Percentiles rank a stretch among this genome's conserved stretches.
Conservation (phyloP, 345 rosid genomes). For the Adansonia digitata region DNA sequence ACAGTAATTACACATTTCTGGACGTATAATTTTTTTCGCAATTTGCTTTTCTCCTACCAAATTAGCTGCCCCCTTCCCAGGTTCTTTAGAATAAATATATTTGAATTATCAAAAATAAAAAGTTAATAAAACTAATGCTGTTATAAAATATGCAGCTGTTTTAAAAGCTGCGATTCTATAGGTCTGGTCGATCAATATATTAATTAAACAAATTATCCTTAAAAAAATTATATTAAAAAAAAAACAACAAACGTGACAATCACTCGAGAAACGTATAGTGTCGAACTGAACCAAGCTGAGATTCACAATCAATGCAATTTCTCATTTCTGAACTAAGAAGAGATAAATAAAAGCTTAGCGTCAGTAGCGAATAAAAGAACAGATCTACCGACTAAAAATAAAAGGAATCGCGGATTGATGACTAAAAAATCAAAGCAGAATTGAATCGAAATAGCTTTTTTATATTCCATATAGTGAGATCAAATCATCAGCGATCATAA, state of each 20-base stretch:
- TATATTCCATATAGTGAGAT: not conserved
- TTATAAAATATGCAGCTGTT: not conserved
- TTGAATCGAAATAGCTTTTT: not conserved
- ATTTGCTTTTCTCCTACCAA: too few relatives aligned
- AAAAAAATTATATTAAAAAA: too few relatives aligned
- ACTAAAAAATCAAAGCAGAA: not conserved
- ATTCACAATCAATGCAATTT: not conserved
- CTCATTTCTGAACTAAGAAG: not conserved
- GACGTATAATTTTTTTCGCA: too few relatives aligned
- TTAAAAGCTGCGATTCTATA: not conserved
- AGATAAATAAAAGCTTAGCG: not conserved
- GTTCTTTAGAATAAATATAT: too few relatives aligned
- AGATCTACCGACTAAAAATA: conserved; percentile 7
- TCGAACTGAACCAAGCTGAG: not conserved
- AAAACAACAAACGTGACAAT: not conserved
- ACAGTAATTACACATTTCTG: too few relatives aligned
- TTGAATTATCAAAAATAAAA: too few relatives aligned
- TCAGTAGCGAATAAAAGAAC: conserved; percentile 6
- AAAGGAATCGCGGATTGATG: not conserved
- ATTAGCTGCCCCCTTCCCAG: not conserved
- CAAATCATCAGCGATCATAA: not conserved
- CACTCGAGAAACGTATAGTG: not conserved
- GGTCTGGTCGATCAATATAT: not conserved
- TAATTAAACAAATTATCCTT: not conserved
- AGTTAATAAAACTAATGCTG: too few relatives aligned